phyloP scores from a whole-genome alignment of 176 grass and related monocot species.

The Melocanna baccifera region DNA sequence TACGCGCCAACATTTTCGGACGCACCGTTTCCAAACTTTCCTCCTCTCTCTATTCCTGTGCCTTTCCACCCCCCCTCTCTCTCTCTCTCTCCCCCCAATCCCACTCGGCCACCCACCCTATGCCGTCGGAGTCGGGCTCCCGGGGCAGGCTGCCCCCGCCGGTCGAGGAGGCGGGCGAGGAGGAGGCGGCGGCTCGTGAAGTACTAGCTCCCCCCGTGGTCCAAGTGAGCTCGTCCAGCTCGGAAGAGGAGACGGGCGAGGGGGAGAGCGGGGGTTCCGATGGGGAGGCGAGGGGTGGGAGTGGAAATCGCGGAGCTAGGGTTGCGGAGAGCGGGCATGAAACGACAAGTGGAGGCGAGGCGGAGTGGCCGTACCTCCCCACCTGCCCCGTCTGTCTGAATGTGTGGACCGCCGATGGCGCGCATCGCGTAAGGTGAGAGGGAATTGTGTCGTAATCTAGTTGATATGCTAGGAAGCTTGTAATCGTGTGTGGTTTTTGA shows the following conservation, averaged over 20 bases:
- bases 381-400: constrained; percentile 76
- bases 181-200: not conserved
- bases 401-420: constrained; percentile 66
- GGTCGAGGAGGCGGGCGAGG: constrained; percentile 29
- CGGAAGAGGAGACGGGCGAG: constrained; percentile 19
- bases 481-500: not conserved
- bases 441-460: not conserved
- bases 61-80: not conserved
- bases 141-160: not conserved
- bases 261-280: constrained; percentile 13
- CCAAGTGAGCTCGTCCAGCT: constrained; percentile 18
- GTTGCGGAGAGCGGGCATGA: not conserved
- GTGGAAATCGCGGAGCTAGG: not conserved
- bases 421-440: constrained; percentile 76
- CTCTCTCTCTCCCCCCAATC: not conserved
- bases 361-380: constrained; percentile 32
- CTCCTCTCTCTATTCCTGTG: too few species aligned
- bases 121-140: constrained; percentile 21
- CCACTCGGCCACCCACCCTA: not conserved
- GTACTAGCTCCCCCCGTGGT: not conserved
- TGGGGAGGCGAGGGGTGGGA: not conserved
- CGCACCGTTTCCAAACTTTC: not conserved
- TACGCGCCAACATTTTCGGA: constrained; percentile 30
- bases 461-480: not conserved
- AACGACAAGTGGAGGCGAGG: not conserved